Evolutionary conservation across 345 rosid species (phyloP).

Genomic region (Eucalyptus curtisii): DNA sequence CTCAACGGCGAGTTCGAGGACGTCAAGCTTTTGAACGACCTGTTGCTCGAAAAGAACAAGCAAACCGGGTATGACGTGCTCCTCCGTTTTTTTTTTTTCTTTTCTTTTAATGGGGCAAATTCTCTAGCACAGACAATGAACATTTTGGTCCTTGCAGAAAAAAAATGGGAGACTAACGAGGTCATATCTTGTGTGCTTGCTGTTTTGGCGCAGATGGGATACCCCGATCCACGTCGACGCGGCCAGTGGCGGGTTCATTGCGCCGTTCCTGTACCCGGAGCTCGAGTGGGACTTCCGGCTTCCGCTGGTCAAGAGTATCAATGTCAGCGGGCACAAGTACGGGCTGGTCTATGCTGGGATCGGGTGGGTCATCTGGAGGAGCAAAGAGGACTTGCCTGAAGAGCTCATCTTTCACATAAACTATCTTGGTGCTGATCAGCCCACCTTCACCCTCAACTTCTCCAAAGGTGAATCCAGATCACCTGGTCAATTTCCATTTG

Average conservation of each 20-base stretch:
- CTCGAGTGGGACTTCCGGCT: conserved; percentile 93
- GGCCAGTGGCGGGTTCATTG: conserved; percentile 92
- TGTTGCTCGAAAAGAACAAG: conserved; percentile 53
- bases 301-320: conserved; percentile 82
- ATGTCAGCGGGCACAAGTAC: conserved; percentile 88
- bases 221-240: conserved; percentile 97
- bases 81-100: background rate
- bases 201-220: conserved; percentile 45
- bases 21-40: conserved; percentile 75
- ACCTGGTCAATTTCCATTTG: background rate
- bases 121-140: background rate
- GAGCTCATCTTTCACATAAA: conserved; percentile 93
- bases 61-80: conserved; percentile 42
- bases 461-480: conserved; percentile 40
- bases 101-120: background rate
- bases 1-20: conserved; percentile 95
- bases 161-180: background rate
- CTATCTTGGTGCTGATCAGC: conserved; percentile 91
- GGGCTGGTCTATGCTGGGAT: conserved; percentile 93
- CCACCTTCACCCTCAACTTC: conserved; percentile 94
- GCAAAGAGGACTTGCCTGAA: conserved; percentile 74
- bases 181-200: background rate
- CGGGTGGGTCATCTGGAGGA: conserved; percentile 94
- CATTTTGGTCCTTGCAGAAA: background rate
- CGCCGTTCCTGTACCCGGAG: conserved; percentile 88